Evolutionary conservation across 2,329 filamentous ascomycete species (phyloP).

Genomic region (Colletotrichum sansevieriae): DNA sequence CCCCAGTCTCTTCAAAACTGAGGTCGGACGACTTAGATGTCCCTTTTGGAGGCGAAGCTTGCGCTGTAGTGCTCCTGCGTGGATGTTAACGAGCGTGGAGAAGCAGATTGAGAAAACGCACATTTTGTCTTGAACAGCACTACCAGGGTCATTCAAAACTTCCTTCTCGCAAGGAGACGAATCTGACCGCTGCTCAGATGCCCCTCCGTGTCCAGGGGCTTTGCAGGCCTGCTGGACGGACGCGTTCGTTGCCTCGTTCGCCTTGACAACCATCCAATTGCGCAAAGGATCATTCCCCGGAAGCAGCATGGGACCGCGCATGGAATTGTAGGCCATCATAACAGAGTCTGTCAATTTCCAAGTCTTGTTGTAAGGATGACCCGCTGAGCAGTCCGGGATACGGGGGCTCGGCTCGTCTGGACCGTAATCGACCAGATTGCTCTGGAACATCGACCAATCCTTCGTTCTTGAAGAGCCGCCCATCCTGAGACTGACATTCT

Average conservation of each 20-base stretch:
- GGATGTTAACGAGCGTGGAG: too few species aligned
- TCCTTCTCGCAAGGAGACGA: background rate
- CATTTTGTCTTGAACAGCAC: background rate
- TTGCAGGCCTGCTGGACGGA: background rate
- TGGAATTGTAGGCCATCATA: conserved; percentile 50
- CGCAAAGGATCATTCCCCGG: conserved; percentile 46
- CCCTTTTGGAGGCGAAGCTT: background rate
- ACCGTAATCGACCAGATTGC: conserved; percentile 35
- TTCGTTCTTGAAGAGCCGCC: conserved; percentile 3
- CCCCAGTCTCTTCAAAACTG: background rate
- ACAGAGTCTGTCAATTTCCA: conserved; percentile 46
- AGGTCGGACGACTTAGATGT: background rate
- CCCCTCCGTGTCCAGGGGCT: background rate
- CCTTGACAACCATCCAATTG: conserved; percentile 45
- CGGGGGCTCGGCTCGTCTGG: conserved; percentile 26
- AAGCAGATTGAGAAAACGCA: too few species aligned
- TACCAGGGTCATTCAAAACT: background rate
- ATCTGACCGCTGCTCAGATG: background rate
- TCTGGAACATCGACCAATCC: conserved; percentile 39
- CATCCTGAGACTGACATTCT: background rate
- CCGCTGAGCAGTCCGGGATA: conserved; percentile 38
- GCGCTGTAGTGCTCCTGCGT: background rate
- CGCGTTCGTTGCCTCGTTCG: conserved; percentile 15
- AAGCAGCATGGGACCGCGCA: conserved; percentile 48
- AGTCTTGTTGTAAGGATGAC: conserved; percentile 35